Conservation (phyloP, 371 early-diverging fungal genomes). For the Apophysomyces ossiformis region DNA sequence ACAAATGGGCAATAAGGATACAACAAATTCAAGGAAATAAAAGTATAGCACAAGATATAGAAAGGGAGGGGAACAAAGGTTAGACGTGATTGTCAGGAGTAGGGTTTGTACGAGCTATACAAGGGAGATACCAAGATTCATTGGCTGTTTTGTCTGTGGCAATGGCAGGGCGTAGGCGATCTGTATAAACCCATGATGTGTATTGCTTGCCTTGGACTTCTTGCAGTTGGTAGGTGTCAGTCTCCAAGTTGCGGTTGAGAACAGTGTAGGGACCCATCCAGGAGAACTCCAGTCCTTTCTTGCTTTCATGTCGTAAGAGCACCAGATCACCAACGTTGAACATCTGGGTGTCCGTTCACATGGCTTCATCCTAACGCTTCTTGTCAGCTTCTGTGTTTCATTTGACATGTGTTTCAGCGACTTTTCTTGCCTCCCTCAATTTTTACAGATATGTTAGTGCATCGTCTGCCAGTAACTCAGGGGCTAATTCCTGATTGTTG, state of each 20-base stretch:
- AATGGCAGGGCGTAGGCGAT: background rate
- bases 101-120: too few species aligned
- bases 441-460: too few species aligned
- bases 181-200: constrained; percentile 18
- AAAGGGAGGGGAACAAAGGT: too few species aligned
- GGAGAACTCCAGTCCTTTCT: constrained; percentile 13
- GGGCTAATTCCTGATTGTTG: too few species aligned
- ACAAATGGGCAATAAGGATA: background rate
- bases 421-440: constrained; percentile 17
- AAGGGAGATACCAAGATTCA: too few species aligned
- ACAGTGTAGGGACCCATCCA: constrained; percentile 20
- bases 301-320: constrained; percentile 15
- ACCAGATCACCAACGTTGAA: constrained; percentile 24
- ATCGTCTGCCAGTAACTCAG: too few species aligned
- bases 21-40: too few species aligned
- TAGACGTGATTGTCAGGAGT: background rate
- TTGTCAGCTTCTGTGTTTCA: constrained; percentile 23
- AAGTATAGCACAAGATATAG: too few species aligned
- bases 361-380: constrained; percentile 22
- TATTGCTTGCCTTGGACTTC: constrained; percentile 11
- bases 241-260: too few species aligned
- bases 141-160: too few species aligned
- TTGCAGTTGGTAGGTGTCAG: constrained; percentile 14
- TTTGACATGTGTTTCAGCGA: constrained; percentile 16
- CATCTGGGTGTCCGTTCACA: background rate